A percentile compares a stretch with the other conserved stretches of the same genome.
phyloP scores from a whole-genome alignment of 208 protist species.

The Crithidia sp. region DNA sequence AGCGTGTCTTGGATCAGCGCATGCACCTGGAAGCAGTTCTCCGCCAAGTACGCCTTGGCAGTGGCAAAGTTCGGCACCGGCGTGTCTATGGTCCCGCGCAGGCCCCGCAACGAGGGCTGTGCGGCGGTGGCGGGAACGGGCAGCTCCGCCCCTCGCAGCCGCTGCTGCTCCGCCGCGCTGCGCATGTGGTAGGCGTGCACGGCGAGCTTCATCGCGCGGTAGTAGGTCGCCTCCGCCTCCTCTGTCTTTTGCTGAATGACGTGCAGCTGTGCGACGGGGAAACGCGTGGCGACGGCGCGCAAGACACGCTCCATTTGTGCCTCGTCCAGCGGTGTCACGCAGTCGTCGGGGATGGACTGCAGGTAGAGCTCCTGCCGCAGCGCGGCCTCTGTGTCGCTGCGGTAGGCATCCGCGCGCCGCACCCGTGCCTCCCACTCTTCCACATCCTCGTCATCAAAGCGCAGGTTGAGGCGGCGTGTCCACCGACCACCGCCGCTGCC shows the following conservation, averaged over 20 bases:
- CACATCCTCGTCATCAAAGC: conserved; percentile 87
- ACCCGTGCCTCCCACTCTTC: conserved; percentile 76
- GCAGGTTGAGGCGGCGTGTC: conserved; percentile 90
- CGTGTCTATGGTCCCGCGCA: conserved; percentile 82
- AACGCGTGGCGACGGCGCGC: conserved; percentile 68
- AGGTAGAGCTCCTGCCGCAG: conserved; percentile 85
- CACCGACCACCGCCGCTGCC: conserved; percentile 76
- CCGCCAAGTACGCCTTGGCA: conserved; percentile 62
- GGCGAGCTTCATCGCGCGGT: conserved; percentile 76
- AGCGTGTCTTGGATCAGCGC: conserved; percentile 83
- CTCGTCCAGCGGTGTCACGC: conserved; percentile 76
- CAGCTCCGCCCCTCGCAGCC: conserved; percentile 41
- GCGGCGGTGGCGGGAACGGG: conserved; percentile 28
- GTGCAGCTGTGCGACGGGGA: conserved; percentile 76
- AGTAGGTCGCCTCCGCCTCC: conserved; percentile 84
- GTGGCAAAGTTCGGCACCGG: conserved; percentile 81
- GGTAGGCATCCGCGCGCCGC: conserved; percentile 70
- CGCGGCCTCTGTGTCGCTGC: conserved; percentile 70
- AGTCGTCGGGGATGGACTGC: conserved; percentile 54
- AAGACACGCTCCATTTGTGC: conserved; percentile 90
- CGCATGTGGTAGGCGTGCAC: conserved; percentile 79
- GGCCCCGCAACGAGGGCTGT: conserved; percentile 53
- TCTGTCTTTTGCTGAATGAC: conserved; percentile 77
- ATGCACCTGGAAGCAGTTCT: conserved; percentile 92
- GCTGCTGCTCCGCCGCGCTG: conserved; percentile 61